Conservation (phyloP, 352 stramenopile species). For the Pythium utonaiense region DNA sequence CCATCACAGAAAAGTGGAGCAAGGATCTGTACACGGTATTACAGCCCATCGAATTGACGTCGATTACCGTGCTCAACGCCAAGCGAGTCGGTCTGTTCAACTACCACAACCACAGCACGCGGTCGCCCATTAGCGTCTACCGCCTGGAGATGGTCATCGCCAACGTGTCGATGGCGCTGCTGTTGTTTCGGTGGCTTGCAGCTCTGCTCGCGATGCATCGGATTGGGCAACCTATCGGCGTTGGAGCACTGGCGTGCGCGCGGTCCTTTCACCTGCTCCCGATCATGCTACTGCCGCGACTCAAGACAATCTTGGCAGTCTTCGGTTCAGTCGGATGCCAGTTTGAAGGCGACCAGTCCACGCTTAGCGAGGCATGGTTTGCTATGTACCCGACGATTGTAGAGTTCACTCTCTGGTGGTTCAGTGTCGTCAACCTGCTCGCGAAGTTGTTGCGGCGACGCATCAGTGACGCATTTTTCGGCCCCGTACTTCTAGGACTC, state of each 20-base stretch:
- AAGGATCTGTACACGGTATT: conserved; percentile 6
- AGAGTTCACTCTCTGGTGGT: conserved; percentile 24
- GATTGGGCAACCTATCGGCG: conserved; percentile 22
- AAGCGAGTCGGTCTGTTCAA: conserved; percentile 38
- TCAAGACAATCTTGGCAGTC: conserved; percentile 37
- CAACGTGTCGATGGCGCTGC: conserved; percentile 33
- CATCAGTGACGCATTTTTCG: conserved; percentile 31
- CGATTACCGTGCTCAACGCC: conserved; percentile 22
- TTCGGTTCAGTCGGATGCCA: conserved; percentile 39
- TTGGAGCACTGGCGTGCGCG: conserved; percentile 36
- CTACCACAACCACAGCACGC: conserved; percentile 11
- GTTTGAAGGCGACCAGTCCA: conserved; percentile 45
- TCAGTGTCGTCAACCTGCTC: conserved; percentile 32
- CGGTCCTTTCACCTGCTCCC: conserved; percentile 41
- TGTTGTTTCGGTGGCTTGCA: conserved; percentile 42
- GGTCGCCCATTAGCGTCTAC: conserved; percentile 29
- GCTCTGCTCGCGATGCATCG: conserved; percentile 36
- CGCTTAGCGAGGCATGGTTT: conserved; percentile 42
- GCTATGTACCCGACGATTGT: conserved; percentile 32
- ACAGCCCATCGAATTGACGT: neutral
- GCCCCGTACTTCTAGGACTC: conserved; percentile 27
- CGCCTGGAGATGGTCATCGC: conserved; percentile 43
- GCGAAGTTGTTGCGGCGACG: conserved; percentile 30
- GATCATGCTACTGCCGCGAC: conserved; percentile 34
- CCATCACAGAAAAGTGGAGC: conserved; percentile 11